A percentile compares a stretch with the other conserved stretches of the same genome.
Conservation (phyloP, 768 basidiomycete genomes). For the Lactifluus volemus region DNA sequence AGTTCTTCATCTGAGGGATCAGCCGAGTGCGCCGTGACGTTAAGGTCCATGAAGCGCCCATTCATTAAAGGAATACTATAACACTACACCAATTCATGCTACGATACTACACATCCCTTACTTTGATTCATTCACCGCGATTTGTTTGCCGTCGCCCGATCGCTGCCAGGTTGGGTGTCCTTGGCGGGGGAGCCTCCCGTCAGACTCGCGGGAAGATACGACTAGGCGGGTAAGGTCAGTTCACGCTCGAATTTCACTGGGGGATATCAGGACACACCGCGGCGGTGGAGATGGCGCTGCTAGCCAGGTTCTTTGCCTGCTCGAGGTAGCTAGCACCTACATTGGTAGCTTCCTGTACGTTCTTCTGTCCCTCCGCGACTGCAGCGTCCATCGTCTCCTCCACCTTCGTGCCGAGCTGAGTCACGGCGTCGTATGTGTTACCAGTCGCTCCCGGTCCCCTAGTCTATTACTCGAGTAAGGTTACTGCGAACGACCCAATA, state of each 20-base stretch:
- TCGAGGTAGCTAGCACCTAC: slow-evolving; percentile 43
- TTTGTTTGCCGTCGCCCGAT: not conserved
- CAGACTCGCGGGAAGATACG: slow-evolving; percentile 12
- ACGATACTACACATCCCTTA: not conserved
- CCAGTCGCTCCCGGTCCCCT: slow-evolving; percentile 10
- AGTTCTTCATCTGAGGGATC: not conserved
- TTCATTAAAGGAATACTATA: not conserved
- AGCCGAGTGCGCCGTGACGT: not conserved
- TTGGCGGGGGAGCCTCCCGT: slow-evolving; percentile 23
- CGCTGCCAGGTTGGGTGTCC: not conserved
- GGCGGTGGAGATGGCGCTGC: slow-evolving; percentile 36
- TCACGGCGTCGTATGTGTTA: slow-evolving; percentile 18
- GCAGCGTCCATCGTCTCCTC: slow-evolving; percentile 40
- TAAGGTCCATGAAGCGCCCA: not conserved
- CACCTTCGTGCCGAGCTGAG: slow-evolving; percentile 25
- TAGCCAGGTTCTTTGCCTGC: slow-evolving; percentile 43
- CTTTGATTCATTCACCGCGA: slow-evolving; percentile 4
- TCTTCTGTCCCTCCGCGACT: slow-evolving; percentile 46
- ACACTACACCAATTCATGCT: not conserved
- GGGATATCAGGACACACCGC: slow-evolving; percentile 29
- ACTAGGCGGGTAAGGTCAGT: slow-evolving; percentile 2
- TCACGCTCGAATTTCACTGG: not conserved
- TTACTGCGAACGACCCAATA: not conserved
- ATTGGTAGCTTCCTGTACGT: slow-evolving; percentile 40
- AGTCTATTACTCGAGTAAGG: not conserved